These are phyloP conservation scores for Chaetoscypha palmicola DNA, from an alignment of 2,329 filamentous ascomycete species.

Conservation along the genomic window DNA sequence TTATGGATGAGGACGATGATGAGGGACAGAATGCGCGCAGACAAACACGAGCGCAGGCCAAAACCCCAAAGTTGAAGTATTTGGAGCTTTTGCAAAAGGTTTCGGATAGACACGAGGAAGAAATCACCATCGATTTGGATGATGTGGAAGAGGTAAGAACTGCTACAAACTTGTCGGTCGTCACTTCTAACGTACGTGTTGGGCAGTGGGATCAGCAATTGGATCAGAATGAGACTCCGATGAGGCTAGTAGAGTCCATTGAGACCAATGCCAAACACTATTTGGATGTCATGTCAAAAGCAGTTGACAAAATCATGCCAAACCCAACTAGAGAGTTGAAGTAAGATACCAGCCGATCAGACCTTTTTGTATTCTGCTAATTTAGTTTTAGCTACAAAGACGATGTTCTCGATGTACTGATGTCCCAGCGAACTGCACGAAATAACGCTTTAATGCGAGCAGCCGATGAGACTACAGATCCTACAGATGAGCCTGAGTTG, in stretches of 20 bases:
- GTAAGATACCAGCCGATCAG: constrained; percentile 39
- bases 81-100: constrained; percentile 80
- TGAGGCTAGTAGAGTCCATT: constrained; percentile 75
- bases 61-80: constrained; percentile 73
- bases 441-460: constrained; percentile 69
- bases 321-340: constrained; percentile 68
- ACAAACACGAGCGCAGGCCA: constrained; percentile 42
- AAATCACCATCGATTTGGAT: constrained; percentile 82
- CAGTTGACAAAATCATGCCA: constrained; percentile 82
- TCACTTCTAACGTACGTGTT: constrained; percentile 2
- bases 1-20: constrained; percentile 76
- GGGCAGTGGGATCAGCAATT: constrained; percentile 62
- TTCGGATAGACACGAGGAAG: constrained; percentile 68
- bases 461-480: constrained; percentile 59
- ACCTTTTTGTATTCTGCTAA: constrained; percentile 13
- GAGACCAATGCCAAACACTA: constrained; percentile 93
- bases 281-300: constrained; percentile 81
- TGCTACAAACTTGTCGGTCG: background rate
- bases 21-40: constrained; percentile 36
- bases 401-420: constrained; percentile 92
- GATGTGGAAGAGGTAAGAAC: constrained; percentile 69
- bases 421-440: constrained; percentile 80
- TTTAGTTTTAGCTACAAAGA: constrained; percentile 75
- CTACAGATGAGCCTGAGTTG: constrained; percentile 60
- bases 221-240: constrained; percentile 46